A percentile compares a stretch with the other conserved stretches of the same genome.
Evolutionary conservation across 1,284 basidiomycete genomes (phyloP).

Genomic region (Trichosporon sp.): DNA sequence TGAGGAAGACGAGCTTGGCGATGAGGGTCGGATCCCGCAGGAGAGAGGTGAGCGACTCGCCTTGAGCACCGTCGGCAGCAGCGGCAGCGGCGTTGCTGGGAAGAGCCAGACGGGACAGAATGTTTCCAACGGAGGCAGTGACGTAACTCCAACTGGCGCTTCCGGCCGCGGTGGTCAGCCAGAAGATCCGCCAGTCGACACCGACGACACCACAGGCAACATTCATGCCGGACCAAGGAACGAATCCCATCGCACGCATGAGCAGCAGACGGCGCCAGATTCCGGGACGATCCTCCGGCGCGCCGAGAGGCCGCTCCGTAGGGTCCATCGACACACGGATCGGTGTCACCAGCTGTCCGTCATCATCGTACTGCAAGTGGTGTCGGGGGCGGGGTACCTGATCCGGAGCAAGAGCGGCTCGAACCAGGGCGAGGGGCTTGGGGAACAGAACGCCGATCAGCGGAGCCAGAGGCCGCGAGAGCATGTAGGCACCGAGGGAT

Average conservation of each 20-base stretch:
- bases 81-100: slow-evolving; percentile 20
- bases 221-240: slow-evolving; percentile 92
- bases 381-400: slow-evolving; percentile 21
- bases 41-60: slow-evolving; percentile 46
- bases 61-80: slow-evolving; percentile 18
- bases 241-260: slow-evolving; percentile 78
- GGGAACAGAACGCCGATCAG: slow-evolving; percentile 74
- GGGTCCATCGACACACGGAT: slow-evolving; percentile 35
- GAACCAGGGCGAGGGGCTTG: slow-evolving; percentile 67
- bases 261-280: slow-evolving; percentile 80
- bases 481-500: slow-evolving; percentile 70
- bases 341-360: slow-evolving; percentile 45
- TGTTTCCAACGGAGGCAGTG: slow-evolving; percentile 47
- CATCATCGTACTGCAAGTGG: not conserved
- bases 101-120: slow-evolving; percentile 43
- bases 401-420: slow-evolving; percentile 43
- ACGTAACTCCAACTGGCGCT: slow-evolving; percentile 65
- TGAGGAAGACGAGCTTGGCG: slow-evolving; percentile 48
- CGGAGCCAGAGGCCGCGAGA: slow-evolving; percentile 77
- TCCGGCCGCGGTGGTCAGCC: slow-evolving; percentile 77
- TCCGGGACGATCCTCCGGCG: slow-evolving; percentile 40
- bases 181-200: slow-evolving; percentile 73
- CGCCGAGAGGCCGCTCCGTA: slow-evolving; percentile 27
- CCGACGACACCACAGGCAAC: slow-evolving; percentile 86
- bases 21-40: slow-evolving; percentile 50